These are phyloP conservation scores for Penicillium nordicum DNA, from an alignment of 2,329 filamentous ascomycete species.

Conservation along the genomic window DNA sequence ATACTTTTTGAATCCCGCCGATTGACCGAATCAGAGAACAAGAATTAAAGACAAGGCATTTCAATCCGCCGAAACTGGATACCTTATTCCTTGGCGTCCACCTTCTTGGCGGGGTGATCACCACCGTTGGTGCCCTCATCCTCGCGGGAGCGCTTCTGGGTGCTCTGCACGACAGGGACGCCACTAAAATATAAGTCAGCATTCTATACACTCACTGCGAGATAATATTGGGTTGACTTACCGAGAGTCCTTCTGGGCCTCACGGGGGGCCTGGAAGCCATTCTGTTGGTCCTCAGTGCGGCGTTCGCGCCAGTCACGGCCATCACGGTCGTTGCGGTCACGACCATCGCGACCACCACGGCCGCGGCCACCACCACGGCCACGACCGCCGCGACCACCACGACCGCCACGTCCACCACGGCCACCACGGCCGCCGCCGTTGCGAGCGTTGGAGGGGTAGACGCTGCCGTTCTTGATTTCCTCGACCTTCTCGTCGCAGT, in stretches of 20 bases:
- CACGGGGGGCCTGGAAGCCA: conserved; percentile 34
- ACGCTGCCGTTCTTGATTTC: conserved; percentile 70
- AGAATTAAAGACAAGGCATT: conserved; percentile 12
- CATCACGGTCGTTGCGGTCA: conserved; percentile 30
- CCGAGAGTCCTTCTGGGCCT: conserved; percentile 43
- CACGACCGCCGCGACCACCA: conserved; percentile 41
- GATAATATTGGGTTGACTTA: conserved; percentile 20
- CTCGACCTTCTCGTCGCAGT: conserved; percentile 72
- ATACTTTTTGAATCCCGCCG: conserved; percentile 22
- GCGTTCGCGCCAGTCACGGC: conserved; percentile 45
- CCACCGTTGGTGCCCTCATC: conserved; percentile 36
- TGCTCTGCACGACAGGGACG: conserved; percentile 44
- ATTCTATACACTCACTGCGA: background rate
- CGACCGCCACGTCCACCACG: conserved; percentile 42
- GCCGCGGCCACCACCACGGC: conserved; percentile 44
- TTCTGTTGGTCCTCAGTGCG: conserved; percentile 45
- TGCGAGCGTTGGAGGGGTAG: conserved; percentile 44
- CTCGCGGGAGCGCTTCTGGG: conserved; percentile 48
- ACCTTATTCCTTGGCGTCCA: conserved; percentile 44
- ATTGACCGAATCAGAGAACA: conserved; percentile 16
- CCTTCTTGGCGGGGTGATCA: conserved; percentile 48
- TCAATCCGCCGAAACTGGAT: background rate
- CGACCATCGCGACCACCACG: conserved; percentile 26
- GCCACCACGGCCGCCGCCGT: conserved; percentile 45
- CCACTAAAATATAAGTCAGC: conserved; percentile 32